phyloP scores from a whole-genome alignment of 176 grass and related monocot species.

The Microstegium vimineum region DNA sequence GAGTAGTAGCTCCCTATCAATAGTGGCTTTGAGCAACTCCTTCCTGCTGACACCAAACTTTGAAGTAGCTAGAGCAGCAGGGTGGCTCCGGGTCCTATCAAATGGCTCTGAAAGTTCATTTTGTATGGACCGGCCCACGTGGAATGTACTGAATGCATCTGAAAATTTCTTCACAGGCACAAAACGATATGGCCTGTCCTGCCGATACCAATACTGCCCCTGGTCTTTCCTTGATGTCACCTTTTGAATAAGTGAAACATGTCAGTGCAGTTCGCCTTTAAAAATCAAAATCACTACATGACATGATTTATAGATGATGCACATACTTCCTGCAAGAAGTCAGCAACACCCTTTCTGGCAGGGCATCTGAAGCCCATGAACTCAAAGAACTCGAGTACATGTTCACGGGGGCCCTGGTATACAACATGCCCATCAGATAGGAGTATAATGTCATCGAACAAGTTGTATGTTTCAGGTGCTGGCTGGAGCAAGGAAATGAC shows the following conservation, averaged over 20 bases:
- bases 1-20: constrained; percentile 80
- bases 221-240: constrained; percentile 84
- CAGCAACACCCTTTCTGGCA: constrained; percentile 80
- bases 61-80: constrained; percentile 63
- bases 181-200: constrained; percentile 41
- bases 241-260: constrained; percentile 43
- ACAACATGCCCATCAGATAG: constrained; percentile 83
- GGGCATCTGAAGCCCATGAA: constrained; percentile 79
- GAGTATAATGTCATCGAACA: constrained; percentile 90
- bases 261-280: constrained; percentile 23
- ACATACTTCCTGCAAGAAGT: constrained; percentile 94
- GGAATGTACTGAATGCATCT: constrained; percentile 55
- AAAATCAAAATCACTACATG: constrained; percentile 1
- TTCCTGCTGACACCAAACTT: constrained; percentile 60
- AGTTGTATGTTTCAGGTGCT: constrained; percentile 75
- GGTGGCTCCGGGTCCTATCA: constrained; percentile 72
- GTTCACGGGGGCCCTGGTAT: constrained; percentile 73
- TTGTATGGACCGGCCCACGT: constrained; percentile 51
- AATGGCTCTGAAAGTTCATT: constrained; percentile 63
- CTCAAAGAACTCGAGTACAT: constrained; percentile 81
- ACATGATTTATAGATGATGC: constrained; percentile 1
- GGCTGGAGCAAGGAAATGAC: constrained; percentile 88
- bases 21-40: constrained; percentile 72
- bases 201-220: constrained; percentile 60
- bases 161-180: constrained; percentile 61